Evolutionary conservation across 768 basidiomycete species (phyloP).

Genomic region (Hypholoma sublateritium): DNA sequence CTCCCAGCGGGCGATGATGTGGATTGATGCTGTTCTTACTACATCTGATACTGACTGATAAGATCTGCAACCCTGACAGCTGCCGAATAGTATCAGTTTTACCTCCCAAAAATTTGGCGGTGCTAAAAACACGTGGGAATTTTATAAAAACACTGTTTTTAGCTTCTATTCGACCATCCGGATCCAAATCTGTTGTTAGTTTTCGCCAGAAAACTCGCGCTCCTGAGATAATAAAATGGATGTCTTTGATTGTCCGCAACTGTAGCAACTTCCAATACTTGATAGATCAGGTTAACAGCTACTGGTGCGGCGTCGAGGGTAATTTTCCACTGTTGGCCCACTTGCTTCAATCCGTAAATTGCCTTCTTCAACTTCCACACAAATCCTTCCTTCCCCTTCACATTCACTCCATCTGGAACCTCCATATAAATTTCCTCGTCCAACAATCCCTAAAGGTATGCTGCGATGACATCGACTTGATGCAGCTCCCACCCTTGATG

Average conservation of each 20-base stretch:
- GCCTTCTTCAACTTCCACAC: constrained; percentile 19
- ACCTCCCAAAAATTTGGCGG: constrained; percentile 12
- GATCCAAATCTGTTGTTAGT: constrained; percentile 6
- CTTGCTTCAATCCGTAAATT: constrained; percentile 38
- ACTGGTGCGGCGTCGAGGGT: constrained; percentile 4
- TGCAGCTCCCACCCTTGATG: constrained; percentile 7
- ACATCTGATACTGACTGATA: background rate
- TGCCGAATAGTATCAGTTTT: constrained; percentile 3
- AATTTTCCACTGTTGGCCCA: constrained; percentile 27
- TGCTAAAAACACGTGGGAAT: constrained; percentile 8
- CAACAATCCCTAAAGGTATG: constrained; percentile 25
- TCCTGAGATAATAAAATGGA: constrained; percentile 9
- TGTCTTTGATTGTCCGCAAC: constrained; percentile 13
- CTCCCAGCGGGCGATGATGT: constrained; percentile 27
- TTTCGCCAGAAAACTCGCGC: constrained; percentile 8
- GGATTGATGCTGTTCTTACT: constrained; percentile 30
- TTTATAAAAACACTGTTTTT: constrained; percentile 10
- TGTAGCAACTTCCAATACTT: too few species aligned
- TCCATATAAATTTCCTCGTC: constrained; percentile 28
- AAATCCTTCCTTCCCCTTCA: constrained; percentile 9
- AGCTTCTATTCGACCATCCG: constrained; percentile 4
- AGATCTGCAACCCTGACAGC: background rate
- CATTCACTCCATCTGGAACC: constrained; percentile 17
- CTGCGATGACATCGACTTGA: constrained; percentile 21
- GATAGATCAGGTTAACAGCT: too few species aligned